phyloP scores from a whole-genome alignment of 331 rosid genomes.

The Pyrus hybrid region DNA sequence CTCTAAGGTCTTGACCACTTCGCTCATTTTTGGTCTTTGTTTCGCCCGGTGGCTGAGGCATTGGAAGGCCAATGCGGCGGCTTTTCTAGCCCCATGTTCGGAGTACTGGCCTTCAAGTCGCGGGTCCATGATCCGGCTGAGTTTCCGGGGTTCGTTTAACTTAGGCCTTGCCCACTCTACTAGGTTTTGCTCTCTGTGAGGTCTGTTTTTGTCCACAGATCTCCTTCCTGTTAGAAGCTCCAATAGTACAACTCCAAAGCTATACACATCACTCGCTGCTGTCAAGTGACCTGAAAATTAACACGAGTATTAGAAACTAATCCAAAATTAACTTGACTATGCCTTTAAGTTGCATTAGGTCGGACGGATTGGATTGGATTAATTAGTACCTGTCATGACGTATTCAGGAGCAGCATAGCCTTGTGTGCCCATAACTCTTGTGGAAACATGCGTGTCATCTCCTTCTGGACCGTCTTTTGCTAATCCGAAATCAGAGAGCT shows the following conservation, averaged over 20 bases:
- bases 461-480: slow-evolving; percentile 98
- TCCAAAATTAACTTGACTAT: not conserved
- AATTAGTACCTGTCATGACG: slow-evolving; percentile 70
- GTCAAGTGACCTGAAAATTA: slow-evolving; percentile 65
- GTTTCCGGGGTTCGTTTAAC: slow-evolving; percentile 49
- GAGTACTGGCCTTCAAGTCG: slow-evolving; percentile 80
- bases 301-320: not conserved
- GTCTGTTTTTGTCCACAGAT: slow-evolving; percentile 65
- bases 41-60: slow-evolving; percentile 86
- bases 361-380: not conserved
- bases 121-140: slow-evolving; percentile 68
- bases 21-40: slow-evolving; percentile 64
- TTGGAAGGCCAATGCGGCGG: slow-evolving; percentile 80
- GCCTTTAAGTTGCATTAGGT: too few relatives aligned
- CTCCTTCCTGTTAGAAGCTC: slow-evolving; percentile 75
- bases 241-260: slow-evolving; percentile 76
- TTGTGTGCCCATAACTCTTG: slow-evolving; percentile 90
- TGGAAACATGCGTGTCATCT: slow-evolving; percentile 92
- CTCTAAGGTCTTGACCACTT: slow-evolving; percentile 58
- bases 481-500: slow-evolving; percentile 90
- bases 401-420: slow-evolving; percentile 98
- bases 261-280: slow-evolving; percentile 84
- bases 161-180: slow-evolving; percentile 82
- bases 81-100: slow-evolving; percentile 65
- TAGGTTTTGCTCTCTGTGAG: slow-evolving; percentile 60